Base-by-base conservation (phyloP, 768 basidiomycete genomes). In the Macrocybe gigantea region DNA sequence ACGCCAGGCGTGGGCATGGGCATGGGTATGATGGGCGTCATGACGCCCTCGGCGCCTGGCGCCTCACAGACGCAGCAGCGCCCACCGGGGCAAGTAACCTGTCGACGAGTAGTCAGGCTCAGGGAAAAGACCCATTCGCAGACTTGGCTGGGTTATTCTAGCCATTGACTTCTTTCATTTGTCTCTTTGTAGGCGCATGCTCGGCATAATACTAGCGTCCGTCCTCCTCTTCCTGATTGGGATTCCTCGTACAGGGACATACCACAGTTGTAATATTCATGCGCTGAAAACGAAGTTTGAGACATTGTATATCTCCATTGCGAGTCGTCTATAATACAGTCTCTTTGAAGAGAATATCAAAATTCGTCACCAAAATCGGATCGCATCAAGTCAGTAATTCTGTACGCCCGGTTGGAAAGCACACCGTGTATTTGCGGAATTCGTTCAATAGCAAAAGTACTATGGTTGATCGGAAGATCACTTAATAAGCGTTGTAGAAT, bases 121-220 rank as follows among this genome's bases (percentile, higher is more conserved):
- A 77, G 52, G 71, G 67, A 48, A 92, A 88, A 61, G 89, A 92
- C 63, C 89, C 90, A 37, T 92, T 92, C 57, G 87, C 88, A 5
- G 89, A 92, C 66, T 71, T 92, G 33, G 88, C 75, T 2, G 83
- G 83, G 13, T 64, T 92, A 47, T 90, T 92, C 62, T 92, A 51
- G 57, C 42, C 45, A 37, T 42, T 30, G 2, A 2, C 36, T 33
- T 22, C 22, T 22, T 22, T 22, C 22, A 22, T 22, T 4, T 22
- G 22, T 22, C 22, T 22, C 22, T 22, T 22, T 22, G 22, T 22
- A 22, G 22, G 22, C 22, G 22, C 22, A 22, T 22, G 22, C 22
- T 22, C 22, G 22, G 22, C 22, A 22, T 22, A 22, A 22, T 22
- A 2, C 22, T 4, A 22, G 22, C 22, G 22, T 22, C 4, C 22